These are phyloP conservation scores for Xylariaceae sp. DNA, from an alignment of 2,329 filamentous ascomycete genomes.

Conservation along the genomic window DNA sequence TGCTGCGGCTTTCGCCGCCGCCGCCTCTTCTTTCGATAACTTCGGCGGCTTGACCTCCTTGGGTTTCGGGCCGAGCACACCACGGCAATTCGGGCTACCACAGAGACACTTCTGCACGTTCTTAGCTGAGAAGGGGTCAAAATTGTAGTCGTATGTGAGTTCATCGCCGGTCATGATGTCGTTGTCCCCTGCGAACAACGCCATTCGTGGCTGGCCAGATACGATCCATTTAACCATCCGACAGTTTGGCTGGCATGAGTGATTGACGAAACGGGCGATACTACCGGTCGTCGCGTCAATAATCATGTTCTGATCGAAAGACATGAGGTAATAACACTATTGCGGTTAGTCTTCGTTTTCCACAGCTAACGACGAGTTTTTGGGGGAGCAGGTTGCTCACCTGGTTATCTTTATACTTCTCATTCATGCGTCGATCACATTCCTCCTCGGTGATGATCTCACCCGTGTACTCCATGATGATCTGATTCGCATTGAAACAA, in stretches of 20 bases:
- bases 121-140: slow-evolving; percentile 63
- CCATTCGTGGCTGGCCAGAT: slow-evolving; percentile 88
- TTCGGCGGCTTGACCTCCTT: slow-evolving; percentile 48
- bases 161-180: slow-evolving; percentile 95
- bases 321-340: slow-evolving; percentile 97
- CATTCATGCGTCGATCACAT: slow-evolving; percentile 88
- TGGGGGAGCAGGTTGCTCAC: slow-evolving; percentile 45
- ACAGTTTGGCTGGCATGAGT: slow-evolving; percentile 94
- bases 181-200: slow-evolving; percentile 82
- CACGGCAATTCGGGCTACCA: slow-evolving; percentile 57
- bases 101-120: slow-evolving; percentile 63
- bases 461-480: slow-evolving; percentile 97
- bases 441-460: slow-evolving; percentile 96
- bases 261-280: slow-evolving; percentile 96
- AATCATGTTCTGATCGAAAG: slow-evolving; percentile 96
- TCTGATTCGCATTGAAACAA: slow-evolving; percentile 80
- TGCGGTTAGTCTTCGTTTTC: slow-evolving; percentile 8
- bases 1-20: slow-evolving; percentile 30
- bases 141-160: slow-evolving; percentile 86
- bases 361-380: not conserved
- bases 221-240: slow-evolving; percentile 98
- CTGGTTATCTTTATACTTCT: slow-evolving; percentile 88
- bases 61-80: slow-evolving; percentile 56
- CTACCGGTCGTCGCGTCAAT: slow-evolving; percentile 95
- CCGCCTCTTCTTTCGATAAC: slow-evolving; percentile 39